Evolutionary conservation across 2,329 filamentous ascomycete species (phyloP).

Genomic region (Talaromyces atroroseus): DNA sequence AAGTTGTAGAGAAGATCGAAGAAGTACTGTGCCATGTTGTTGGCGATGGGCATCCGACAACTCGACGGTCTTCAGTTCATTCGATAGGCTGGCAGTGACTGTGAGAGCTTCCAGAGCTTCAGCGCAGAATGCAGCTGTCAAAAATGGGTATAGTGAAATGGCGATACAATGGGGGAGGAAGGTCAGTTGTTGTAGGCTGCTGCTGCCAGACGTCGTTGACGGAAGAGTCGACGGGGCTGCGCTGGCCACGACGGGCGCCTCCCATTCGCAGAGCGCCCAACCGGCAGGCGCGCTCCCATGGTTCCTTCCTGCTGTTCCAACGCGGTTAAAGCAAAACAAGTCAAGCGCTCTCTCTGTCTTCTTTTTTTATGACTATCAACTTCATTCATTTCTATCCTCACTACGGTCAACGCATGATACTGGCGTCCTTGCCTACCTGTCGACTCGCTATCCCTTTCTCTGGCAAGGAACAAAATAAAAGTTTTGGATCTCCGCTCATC

Average conservation of each 20-base stretch:
- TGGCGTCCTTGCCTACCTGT: too few species aligned
- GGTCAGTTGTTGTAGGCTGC: too few species aligned
- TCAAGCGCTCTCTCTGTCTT: not conserved
- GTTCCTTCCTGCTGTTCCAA: not conserved
- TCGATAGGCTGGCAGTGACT: not conserved
- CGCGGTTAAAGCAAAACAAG: conserved; percentile 6
- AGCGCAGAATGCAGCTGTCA: too few species aligned
- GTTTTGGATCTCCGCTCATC: not conserved
- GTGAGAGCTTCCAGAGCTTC: too few species aligned
- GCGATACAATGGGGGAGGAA: too few species aligned
- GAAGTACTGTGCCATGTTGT: conserved; percentile 71
- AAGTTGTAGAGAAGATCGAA: conserved; percentile 87
- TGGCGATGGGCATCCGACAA: too few species aligned
- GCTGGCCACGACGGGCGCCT: not conserved
- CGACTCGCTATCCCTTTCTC: conserved; percentile 4
- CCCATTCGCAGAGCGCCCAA: not conserved
- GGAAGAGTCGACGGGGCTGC: too few species aligned
- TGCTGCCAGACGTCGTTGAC: too few species aligned
- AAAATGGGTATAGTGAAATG: too few species aligned
- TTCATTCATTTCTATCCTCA: not conserved
- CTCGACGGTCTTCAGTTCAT: not conserved
- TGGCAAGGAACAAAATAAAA: not conserved
- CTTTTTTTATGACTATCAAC: not conserved
- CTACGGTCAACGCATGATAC: not conserved
- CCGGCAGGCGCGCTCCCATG: conserved; percentile 2